phyloP scores from a whole-genome alignment of 257 asterid species.

The Salvia miltiorrhiza region DNA sequence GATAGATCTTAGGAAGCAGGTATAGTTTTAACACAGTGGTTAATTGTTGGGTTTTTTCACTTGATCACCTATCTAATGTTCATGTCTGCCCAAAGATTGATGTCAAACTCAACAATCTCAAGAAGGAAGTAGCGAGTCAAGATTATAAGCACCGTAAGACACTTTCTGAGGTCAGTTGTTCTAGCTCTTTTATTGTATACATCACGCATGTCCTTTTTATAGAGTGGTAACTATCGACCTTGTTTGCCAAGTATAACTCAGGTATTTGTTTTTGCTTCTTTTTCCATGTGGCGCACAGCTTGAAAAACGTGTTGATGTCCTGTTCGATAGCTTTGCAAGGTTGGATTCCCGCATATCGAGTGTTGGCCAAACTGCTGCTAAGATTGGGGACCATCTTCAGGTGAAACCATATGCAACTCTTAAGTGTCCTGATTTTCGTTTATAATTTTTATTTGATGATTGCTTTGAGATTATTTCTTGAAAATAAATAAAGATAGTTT shows the following conservation, averaged over 20 bases:
- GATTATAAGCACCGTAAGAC: slow-evolving; percentile 93
- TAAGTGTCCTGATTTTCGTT: background rate
- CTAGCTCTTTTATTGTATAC: background rate
- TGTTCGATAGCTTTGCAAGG: slow-evolving; percentile 91
- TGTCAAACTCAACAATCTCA: slow-evolving; percentile 74
- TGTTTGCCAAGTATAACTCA: slow-evolving; percentile 1
- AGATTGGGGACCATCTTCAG: slow-evolving; percentile 99
- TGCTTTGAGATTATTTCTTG: slow-evolving; percentile 6
- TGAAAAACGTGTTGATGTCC: slow-evolving; percentile 94
- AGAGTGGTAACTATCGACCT: background rate
- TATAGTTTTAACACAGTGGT: slow-evolving; percentile 13
- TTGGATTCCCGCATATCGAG: slow-evolving; percentile 96
- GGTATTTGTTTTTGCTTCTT: background rate
- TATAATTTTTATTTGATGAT: background rate
- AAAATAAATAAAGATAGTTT: background rate
- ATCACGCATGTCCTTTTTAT: background rate
- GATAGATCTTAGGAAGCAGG: slow-evolving; percentile 86
- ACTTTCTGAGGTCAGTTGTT: slow-evolving; percentile 73
- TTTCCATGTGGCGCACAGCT: slow-evolving; percentile 50
- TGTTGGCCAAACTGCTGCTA: slow-evolving; percentile 99
- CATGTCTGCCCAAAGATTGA: slow-evolving; percentile 57
- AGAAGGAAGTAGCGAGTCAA: slow-evolving; percentile 82
- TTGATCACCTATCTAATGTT: slow-evolving; percentile 30
- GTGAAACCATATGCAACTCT: slow-evolving; percentile 34
- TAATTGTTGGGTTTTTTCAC: background rate